These are phyloP conservation scores for Umbelopsis sp. DNA, from an alignment of 371 early-diverging fungal species.

Conservation along the genomic window DNA sequence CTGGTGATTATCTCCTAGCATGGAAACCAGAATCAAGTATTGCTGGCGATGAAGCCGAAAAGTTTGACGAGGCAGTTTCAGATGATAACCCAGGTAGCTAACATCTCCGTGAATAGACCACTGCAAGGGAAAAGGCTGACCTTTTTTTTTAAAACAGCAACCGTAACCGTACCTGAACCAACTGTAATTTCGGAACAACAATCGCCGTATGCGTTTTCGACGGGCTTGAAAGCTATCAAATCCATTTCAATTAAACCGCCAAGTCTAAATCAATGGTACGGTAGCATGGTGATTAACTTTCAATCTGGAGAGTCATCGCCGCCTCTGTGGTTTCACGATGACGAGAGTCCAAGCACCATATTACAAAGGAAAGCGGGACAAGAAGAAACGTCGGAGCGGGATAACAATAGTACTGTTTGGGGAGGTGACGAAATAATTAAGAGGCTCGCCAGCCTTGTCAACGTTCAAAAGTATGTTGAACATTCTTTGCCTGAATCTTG, in stretches of 20 bases:
- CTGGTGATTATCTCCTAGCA: conserved; percentile 41
- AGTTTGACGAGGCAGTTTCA: conserved; percentile 42
- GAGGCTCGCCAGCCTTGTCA: conserved; percentile 31
- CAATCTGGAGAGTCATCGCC: conserved; percentile 42
- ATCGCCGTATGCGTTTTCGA: conserved; percentile 41
- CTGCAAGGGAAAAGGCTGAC: neutral
- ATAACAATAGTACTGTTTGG: conserved; percentile 36
- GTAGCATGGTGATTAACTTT: conserved; percentile 46
- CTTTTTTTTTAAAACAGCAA: neutral
- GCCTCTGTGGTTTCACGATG: conserved; percentile 55
- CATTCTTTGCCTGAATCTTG: neutral
- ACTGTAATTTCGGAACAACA: conserved; percentile 30
- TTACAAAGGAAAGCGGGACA: conserved; percentile 49
- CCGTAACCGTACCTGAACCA: conserved; percentile 21
- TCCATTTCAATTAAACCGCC: conserved; percentile 45
- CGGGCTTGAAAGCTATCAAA: conserved; percentile 31
- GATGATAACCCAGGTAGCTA: conserved; percentile 18
- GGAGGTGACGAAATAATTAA: conserved; percentile 55
- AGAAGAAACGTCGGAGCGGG: conserved; percentile 30
- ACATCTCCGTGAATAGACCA: too few relatives aligned
- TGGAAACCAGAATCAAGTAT: conserved; percentile 53
- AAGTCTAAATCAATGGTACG: conserved; percentile 51
- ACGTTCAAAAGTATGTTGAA: conserved; percentile 31
- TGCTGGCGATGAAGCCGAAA: conserved; percentile 41
- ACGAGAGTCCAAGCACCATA: conserved; percentile 53